phyloP scores from a whole-genome alignment of 2,329 filamentous ascomycete genomes.

The Fusarium equiseti region DNA sequence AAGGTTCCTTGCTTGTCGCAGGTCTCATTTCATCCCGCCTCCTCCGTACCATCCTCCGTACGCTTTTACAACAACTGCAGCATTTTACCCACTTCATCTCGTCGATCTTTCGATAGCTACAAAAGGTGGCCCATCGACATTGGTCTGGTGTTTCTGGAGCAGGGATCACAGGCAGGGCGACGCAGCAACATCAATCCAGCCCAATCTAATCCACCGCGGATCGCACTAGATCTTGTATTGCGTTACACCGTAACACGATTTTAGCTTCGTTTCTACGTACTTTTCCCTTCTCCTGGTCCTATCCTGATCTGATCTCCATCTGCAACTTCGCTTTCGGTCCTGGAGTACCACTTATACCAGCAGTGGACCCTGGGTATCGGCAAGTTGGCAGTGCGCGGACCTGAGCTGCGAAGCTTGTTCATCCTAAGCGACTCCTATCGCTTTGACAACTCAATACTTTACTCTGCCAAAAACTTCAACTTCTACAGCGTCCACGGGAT shows the following conservation, averaged over 20 bases:
- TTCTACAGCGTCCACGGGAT: not conserved
- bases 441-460: constrained; percentile 10
- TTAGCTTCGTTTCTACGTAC: not conserved
- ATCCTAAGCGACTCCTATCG: constrained; percentile 19
- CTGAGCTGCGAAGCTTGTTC: constrained; percentile 22
- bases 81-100: constrained; percentile 28
- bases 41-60: constrained; percentile 16
- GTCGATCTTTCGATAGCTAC: constrained; percentile 34
- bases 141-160: constrained; percentile 30
- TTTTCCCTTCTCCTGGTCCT: constrained; percentile 14
- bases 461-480: constrained; percentile 3
- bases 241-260: constrained; percentile 20
- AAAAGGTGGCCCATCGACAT: constrained; percentile 31
- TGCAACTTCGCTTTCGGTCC: constrained; percentile 6
- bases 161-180: constrained; percentile 36
- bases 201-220: constrained; percentile 22
- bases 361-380: not conserved
- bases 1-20: constrained; percentile 10
- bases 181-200: not conserved
- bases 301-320: not conserved
- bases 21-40: constrained; percentile 29
- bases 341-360: constrained; percentile 9
- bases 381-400: constrained; percentile 6
- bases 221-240: constrained; percentile 33
- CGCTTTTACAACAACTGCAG: not conserved